phyloP scores from a whole-genome alignment of 140 eudicot genomes.

The Bidens hawaiensis region DNA sequence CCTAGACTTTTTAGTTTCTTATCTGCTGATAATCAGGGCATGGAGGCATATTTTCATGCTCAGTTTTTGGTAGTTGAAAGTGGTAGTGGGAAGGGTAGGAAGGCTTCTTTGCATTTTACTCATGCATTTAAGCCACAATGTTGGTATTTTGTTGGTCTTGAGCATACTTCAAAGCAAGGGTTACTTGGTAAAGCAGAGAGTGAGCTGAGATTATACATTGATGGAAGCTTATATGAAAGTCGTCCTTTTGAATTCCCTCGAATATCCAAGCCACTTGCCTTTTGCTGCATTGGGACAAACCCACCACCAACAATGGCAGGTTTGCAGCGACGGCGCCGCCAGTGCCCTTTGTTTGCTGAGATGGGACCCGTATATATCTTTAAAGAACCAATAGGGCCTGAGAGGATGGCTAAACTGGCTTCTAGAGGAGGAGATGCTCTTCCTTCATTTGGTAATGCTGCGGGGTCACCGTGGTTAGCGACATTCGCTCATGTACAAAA shows the following conservation, averaged over 20 bases:
- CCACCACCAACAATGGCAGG: slow-evolving; percentile 99
- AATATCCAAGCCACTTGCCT: slow-evolving; percentile 91
- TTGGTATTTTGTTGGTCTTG: slow-evolving; percentile 96
- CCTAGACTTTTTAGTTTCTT: slow-evolving; percentile 94
- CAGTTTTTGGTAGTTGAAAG: slow-evolving; percentile 95
- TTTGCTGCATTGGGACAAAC: slow-evolving; percentile 97
- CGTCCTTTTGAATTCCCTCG: slow-evolving; percentile 94
- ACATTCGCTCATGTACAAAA: slow-evolving; percentile 68
- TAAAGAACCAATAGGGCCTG: slow-evolving; percentile 93
- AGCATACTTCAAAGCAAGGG: slow-evolving; percentile 85
- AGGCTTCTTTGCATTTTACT: slow-evolving; percentile 89
- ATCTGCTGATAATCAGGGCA: slow-evolving; percentile 97
- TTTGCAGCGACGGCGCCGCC: slow-evolving; percentile 94
- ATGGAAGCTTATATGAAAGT: slow-evolving; percentile 84
- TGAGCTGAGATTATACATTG: slow-evolving; percentile 82
- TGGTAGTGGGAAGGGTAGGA: slow-evolving; percentile 93
- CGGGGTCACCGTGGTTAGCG: slow-evolving; percentile 87
- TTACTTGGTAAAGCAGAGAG: slow-evolving; percentile 89
- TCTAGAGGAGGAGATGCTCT: slow-evolving; percentile 96
- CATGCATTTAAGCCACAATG: slow-evolving; percentile 98
- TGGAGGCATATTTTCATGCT: slow-evolving; percentile 98
- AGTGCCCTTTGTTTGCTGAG: slow-evolving; percentile 99
- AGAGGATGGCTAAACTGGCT: slow-evolving; percentile 85
- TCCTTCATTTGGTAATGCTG: slow-evolving; percentile 90
- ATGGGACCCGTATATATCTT: slow-evolving; percentile 96